Evolutionary conservation across 2,329 filamentous ascomycete genomes (phyloP).

Genomic region (Chaetomium sp.): DNA sequence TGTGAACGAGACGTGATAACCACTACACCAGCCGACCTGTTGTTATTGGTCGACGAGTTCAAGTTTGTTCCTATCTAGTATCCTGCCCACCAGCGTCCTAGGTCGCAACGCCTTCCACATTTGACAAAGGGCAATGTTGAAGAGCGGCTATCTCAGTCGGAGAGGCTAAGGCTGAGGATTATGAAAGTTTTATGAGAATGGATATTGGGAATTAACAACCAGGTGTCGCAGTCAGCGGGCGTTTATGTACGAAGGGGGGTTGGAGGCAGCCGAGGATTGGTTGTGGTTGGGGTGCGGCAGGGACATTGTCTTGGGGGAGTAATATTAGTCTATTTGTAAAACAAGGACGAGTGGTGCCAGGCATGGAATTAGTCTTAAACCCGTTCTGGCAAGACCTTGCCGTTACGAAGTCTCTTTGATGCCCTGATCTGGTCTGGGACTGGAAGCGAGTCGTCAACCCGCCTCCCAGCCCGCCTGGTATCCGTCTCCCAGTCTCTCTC

Average conservation of each 20-base stretch:
- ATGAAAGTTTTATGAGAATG: slow-evolving; percentile 16
- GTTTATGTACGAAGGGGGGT: slow-evolving; percentile 9
- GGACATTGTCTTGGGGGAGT: too few relatives aligned
- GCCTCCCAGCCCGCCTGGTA: too few relatives aligned
- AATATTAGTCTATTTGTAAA: too few relatives aligned
- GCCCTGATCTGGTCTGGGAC: neutral
- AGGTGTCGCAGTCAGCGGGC: slow-evolving; percentile 13
- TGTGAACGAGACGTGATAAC: slow-evolving; percentile 32
- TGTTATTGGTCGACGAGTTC: neutral
- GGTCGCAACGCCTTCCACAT: too few relatives aligned
- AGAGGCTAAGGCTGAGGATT: too few relatives aligned
- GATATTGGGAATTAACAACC: slow-evolving; percentile 11
- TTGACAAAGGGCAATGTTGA: neutral
- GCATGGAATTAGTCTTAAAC: neutral
- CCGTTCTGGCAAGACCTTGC: neutral
- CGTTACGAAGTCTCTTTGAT: neutral
- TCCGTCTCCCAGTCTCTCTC: neutral
- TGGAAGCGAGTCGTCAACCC: neutral
- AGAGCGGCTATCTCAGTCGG: too few relatives aligned
- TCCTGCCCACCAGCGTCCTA: neutral
- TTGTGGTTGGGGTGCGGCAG: neutral
- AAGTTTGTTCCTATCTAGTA: neutral
- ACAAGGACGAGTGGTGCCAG: too few relatives aligned
- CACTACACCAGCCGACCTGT: slow-evolving; percentile 29
- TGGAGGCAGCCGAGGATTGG: slow-evolving; percentile 12